phyloP scores from a whole-genome alignment of 208 protist genomes.

The Wallacemonas collosoma region DNA sequence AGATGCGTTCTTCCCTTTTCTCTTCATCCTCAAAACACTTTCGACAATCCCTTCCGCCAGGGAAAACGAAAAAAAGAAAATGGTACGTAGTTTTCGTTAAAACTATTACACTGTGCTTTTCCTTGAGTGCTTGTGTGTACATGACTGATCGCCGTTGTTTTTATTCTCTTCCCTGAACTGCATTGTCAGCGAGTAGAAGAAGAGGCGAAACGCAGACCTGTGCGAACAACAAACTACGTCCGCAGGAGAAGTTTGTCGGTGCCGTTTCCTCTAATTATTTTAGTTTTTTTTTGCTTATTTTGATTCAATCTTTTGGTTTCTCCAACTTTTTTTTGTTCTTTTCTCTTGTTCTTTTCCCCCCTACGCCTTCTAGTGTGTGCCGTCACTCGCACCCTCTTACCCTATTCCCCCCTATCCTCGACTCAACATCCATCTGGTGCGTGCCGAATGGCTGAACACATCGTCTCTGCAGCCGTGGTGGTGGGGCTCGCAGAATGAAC shows the following conservation, averaged over 20 bases:
- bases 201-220: too few relatives aligned
- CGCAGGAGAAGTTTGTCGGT: not conserved
- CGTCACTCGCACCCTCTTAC: too few relatives aligned
- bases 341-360: not conserved
- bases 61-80: not conserved
- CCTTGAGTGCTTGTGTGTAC: not conserved
- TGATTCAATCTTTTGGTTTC: conserved; percentile 1
- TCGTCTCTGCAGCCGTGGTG: conserved; percentile 2
- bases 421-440: too few relatives aligned
- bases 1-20: not conserved
- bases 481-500: not conserved
- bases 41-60: too few relatives aligned
- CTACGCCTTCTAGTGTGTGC: too few relatives aligned
- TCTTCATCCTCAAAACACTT: not conserved
- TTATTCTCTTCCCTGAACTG: too few relatives aligned
- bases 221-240: not conserved
- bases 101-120: not conserved
- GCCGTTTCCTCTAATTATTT: conserved; percentile 7
- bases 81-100: not conserved
- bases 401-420: too few relatives aligned
- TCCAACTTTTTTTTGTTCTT: conserved; percentile 13
- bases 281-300: conserved; percentile 21
- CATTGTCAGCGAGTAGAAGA: too few relatives aligned
- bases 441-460: not conserved
- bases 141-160: too few relatives aligned